Conservation (phyloP, 1,284 basidiomycete species). For the Moniliella sp. region DNA sequence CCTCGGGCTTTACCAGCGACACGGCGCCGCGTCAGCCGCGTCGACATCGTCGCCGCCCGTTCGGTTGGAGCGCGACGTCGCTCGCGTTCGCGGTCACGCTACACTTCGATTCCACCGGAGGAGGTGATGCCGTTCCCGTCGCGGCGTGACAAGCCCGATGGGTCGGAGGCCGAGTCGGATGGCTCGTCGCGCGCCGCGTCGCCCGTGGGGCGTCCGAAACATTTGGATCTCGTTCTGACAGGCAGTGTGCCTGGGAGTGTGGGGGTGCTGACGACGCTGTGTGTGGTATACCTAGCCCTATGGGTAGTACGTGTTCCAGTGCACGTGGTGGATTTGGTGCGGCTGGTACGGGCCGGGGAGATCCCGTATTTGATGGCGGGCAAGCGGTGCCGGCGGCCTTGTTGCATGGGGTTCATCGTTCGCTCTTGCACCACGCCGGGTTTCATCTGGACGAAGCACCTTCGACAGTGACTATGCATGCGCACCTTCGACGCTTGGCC, state of each 20-base stretch:
- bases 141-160: neutral
- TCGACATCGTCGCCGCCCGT: no score
- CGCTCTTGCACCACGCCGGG: conserved; percentile 49
- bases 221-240: neutral
- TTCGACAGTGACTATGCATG: neutral
- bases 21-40: no score
- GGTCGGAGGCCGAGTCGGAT: neutral
- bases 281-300: conserved; percentile 17
- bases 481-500: neutral
- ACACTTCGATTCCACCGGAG: neutral
- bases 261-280: neutral
- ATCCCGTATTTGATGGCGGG: conserved; percentile 62
- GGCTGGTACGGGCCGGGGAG: conserved; percentile 49
- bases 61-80: no score
- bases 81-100: no score
- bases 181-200: neutral
- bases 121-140: neutral
- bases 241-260: neutral
- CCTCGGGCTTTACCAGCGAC: no score
- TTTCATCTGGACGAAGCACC: conserved; percentile 39
- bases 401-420: conserved; percentile 48
- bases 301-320: conserved; percentile 13
- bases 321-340: conserved; percentile 10
- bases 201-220: neutral
- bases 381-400: conserved; percentile 47